Conservation (phyloP, 2,329 filamentous ascomycete species). For the Alternaria burnsii region DNA sequence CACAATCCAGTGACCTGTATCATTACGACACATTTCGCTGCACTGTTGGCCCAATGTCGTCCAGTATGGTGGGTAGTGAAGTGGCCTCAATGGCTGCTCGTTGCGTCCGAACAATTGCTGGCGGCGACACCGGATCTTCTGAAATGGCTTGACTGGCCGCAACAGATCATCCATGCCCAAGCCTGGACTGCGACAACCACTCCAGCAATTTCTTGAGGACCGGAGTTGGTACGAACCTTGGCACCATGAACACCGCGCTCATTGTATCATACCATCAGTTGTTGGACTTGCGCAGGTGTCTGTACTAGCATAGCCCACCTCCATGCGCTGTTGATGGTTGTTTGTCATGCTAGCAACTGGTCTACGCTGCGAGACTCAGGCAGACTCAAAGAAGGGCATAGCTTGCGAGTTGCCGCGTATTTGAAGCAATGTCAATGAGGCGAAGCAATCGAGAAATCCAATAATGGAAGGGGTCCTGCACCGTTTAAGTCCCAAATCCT, state of each 20-base stretch:
- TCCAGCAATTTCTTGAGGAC: not conserved
- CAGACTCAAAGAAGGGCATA: not conserved
- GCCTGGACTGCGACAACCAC: constrained; percentile 3
- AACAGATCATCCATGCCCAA: constrained; percentile 24
- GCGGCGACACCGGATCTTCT: constrained; percentile 37
- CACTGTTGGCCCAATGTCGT: constrained; percentile 32
- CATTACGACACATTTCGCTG: constrained; percentile 40
- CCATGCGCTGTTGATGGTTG: not conserved
- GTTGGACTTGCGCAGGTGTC: not conserved
- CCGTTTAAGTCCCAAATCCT: not conserved
- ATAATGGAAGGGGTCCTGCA: not conserved
- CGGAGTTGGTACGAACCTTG: not conserved
- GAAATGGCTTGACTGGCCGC: constrained; percentile 41
- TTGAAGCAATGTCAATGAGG: not conserved
- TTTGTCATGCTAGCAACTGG: not conserved
- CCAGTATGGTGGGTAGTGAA: constrained; percentile 39
- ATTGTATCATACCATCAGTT: not conserved
- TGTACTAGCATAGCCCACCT: not conserved
- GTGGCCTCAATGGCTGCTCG: constrained; percentile 41
- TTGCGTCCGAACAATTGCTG: constrained; percentile 33
- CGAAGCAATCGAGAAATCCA: not conserved
- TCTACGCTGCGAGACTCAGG: not conserved
- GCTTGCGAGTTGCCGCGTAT: not conserved
- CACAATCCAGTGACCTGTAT: constrained; percentile 42
- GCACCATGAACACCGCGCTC: not conserved